Evolutionary conservation across 148 eudicot species (phyloP).

Genomic region (Silene conica): DNA sequence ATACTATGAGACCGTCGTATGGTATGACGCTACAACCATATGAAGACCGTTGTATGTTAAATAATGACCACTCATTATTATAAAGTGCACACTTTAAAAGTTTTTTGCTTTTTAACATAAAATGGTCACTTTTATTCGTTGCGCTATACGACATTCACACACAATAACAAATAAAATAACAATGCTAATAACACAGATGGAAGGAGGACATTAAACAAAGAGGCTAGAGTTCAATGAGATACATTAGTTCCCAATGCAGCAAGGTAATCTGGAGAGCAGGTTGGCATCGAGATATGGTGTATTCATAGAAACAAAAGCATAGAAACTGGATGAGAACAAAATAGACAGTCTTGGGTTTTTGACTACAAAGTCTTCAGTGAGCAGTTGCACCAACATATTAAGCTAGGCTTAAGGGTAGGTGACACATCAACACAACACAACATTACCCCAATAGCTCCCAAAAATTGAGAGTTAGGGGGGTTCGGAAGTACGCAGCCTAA

Average conservation of each 20-base stretch:
- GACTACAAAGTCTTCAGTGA: slow-evolving; percentile 52
- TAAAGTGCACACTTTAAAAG: no score
- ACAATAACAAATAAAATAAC: not conserved
- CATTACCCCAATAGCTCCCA: no score
- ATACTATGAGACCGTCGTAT: no score
- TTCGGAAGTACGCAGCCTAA: no score
- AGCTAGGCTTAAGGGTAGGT: slow-evolving; percentile 40
- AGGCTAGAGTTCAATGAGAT: not conserved
- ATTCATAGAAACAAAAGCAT: not conserved
- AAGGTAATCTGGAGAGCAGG: not conserved
- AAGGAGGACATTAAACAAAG: not conserved
- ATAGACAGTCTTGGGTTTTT: slow-evolving; percentile 51
- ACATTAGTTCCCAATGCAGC: slow-evolving; percentile 13
- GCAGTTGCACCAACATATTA: slow-evolving; percentile 40
- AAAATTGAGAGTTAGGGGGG: no score
- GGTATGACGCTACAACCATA: no score
- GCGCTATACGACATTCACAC: no score
- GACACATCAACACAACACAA: slow-evolving; percentile 18
- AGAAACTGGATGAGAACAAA: slow-evolving; percentile 53
- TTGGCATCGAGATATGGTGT: slow-evolving; percentile 17
- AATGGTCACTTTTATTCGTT: no score
- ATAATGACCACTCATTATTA: no score
- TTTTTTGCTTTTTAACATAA: no score
- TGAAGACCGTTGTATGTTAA: no score
- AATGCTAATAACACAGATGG: no score